Conservation (phyloP, 176 grass and related monocot species). For the Otatea glauca region DNA sequence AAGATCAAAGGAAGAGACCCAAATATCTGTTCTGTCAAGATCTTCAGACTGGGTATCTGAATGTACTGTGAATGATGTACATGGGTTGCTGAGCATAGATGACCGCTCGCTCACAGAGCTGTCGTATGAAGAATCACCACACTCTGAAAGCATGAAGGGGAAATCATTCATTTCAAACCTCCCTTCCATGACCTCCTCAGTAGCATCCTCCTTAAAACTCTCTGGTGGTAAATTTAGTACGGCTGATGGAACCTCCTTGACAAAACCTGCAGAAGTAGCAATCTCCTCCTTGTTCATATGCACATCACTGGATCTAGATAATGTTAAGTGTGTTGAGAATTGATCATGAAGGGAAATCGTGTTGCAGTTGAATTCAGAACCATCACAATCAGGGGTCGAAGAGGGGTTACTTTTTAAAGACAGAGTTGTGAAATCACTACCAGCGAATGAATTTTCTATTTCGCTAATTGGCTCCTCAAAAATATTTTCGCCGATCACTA, state of each 20-base stretch:
- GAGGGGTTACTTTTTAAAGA: conserved; percentile 25
- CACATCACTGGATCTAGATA: not conserved
- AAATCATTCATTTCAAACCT: conserved; percentile 29
- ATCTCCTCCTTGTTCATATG: not conserved
- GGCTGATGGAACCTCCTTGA: conserved; percentile 14
- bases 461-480: not conserved
- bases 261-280: conserved; percentile 2
- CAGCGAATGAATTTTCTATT: not conserved
- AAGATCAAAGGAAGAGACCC: conserved; percentile 60
- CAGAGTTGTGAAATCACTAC: conserved; percentile 16
- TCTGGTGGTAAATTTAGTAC: conserved; percentile 1
- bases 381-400: conserved; percentile 30
- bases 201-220: conserved; percentile 19
- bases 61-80: conserved; percentile 23
- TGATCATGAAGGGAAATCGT: conserved; percentile 28
- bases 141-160: conserved; percentile 15
- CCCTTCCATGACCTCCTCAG: conserved; percentile 2
- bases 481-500: not conserved
- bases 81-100: conserved; percentile 40
- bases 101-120: conserved; percentile 33
- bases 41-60: conserved; percentile 41
- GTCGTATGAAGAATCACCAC: conserved; percentile 34
- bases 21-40: conserved; percentile 58
- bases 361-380: conserved; percentile 22
- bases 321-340: conserved; percentile 10